Evolutionary conservation across 768 basidiomycete species (phyloP).

Genomic region (Termitomyces sp.): DNA sequence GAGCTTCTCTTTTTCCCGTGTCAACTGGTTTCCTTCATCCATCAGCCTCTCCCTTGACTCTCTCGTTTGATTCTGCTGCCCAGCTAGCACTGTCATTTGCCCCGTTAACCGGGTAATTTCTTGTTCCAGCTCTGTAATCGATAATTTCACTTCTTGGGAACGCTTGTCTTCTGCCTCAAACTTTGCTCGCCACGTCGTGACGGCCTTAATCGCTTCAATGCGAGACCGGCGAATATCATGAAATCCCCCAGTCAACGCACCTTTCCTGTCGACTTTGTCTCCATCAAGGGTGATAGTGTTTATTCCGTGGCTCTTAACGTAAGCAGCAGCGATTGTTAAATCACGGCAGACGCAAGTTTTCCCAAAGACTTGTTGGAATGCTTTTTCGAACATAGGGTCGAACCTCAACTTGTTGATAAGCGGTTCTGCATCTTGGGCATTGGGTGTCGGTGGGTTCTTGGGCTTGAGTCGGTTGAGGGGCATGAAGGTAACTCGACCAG

Average conservation of each 20-base stretch:
- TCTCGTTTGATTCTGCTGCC: slow-evolving; percentile 66
- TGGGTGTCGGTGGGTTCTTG: slow-evolving; percentile 56
- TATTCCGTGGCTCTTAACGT: slow-evolving; percentile 90
- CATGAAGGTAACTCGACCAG: slow-evolving; percentile 96
- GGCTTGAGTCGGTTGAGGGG: slow-evolving; percentile 92
- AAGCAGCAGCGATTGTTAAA: slow-evolving; percentile 87
- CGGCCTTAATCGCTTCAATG: slow-evolving; percentile 78
- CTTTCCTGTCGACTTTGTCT: slow-evolving; percentile 96
- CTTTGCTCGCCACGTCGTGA: slow-evolving; percentile 71
- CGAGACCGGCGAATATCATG: slow-evolving; percentile 89
- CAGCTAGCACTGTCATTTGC: slow-evolving; percentile 61
- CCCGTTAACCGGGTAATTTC: slow-evolving; percentile 77
- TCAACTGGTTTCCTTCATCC: slow-evolving; percentile 54
- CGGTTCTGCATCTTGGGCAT: slow-evolving; percentile 75
- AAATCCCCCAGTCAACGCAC: slow-evolving; percentile 93
- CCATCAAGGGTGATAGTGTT: slow-evolving; percentile 98
- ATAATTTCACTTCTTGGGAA: slow-evolving; percentile 68
- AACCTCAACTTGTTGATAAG: slow-evolving; percentile 80
- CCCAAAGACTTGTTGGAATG: slow-evolving; percentile 96
- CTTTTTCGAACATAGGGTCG: slow-evolving; percentile 65
- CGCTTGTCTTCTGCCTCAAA: slow-evolving; percentile 60
- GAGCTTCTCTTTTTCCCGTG: slow-evolving; percentile 67
- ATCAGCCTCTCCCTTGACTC: slow-evolving; percentile 63
- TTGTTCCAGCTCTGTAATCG: slow-evolving; percentile 73
- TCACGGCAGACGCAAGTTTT: slow-evolving; percentile 96